phyloP scores from a whole-genome alignment of 805 yeast genomes.

The Metschnikowia similis region DNA sequence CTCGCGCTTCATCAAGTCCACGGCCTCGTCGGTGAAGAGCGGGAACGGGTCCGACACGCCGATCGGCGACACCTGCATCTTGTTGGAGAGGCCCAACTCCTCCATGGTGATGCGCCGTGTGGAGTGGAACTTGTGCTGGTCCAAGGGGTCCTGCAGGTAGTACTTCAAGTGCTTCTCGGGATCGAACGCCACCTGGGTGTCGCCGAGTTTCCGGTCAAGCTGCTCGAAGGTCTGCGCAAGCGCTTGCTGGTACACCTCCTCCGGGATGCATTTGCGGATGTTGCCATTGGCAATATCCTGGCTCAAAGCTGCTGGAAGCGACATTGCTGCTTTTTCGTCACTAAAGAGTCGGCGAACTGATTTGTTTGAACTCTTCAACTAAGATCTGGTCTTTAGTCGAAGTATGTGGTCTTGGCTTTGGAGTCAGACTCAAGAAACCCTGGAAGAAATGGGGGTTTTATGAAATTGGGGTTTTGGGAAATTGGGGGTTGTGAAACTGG shows the following conservation, averaged over 20 bases:
- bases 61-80: conserved; percentile 47
- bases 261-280: conserved; percentile 31
- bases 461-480: too few species aligned
- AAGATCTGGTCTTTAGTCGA: too few species aligned
- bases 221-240: conserved; percentile 10
- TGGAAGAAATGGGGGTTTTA: too few species aligned
- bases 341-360: too few species aligned
- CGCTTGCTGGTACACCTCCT: conserved; percentile 22
- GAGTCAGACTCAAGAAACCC: too few species aligned
- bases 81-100: conserved; percentile 45
- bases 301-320: conserved; percentile 25
- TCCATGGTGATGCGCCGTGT: conserved; percentile 41
- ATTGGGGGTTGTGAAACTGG: too few species aligned
- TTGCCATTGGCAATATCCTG: conserved; percentile 34
- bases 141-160: conserved; percentile 28
- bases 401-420: too few species aligned
- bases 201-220: conserved; percentile 6
- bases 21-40: conserved; percentile 56
- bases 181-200: conserved; percentile 25
- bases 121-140: conserved; percentile 32
- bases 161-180: conserved; percentile 30
- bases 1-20: conserved; percentile 55
- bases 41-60: conserved; percentile 62
- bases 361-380: too few species aligned
- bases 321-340: neutral